Conservation (phyloP, 257 asterid species). For the Anisodus tanguticus region DNA sequence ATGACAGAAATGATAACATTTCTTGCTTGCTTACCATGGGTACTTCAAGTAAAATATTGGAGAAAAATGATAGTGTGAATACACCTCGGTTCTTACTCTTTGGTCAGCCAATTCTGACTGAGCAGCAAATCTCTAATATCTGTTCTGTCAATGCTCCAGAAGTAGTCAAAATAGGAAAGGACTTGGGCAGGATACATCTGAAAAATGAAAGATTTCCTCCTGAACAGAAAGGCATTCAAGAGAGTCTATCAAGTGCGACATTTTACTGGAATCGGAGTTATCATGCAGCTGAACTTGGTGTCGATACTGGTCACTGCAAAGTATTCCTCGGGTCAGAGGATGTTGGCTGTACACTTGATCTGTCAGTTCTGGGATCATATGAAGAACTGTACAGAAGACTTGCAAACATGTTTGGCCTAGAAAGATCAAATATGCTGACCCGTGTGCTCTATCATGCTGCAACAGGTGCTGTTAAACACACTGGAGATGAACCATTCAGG, state of each 20-base stretch:
- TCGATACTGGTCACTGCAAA: constrained; percentile 80
- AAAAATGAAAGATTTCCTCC: constrained; percentile 36
- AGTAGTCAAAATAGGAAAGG: constrained; percentile 10
- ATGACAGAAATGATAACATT: constrained; percentile 53
- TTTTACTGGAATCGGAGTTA: constrained; percentile 48
- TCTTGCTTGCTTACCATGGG: constrained; percentile 86
- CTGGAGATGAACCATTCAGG: constrained; percentile 87
- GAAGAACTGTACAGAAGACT: constrained; percentile 75
- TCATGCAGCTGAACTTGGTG: constrained; percentile 55
- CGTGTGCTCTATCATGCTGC: constrained; percentile 66
- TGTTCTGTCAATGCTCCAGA: constrained; percentile 42
- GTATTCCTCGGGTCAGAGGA: constrained; percentile 90
- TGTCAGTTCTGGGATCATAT: constrained; percentile 74
- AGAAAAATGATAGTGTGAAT: constrained; percentile 44
- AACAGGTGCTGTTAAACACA: constrained; percentile 63
- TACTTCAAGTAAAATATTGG: constrained; percentile 50
- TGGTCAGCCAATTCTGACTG: constrained; percentile 96
- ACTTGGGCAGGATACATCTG: background rate
- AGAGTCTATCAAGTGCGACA: constrained; percentile 42
- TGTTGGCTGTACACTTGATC: constrained; percentile 79
- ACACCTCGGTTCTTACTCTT: constrained; percentile 78
- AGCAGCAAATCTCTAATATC: constrained; percentile 78
- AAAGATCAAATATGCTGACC: constrained; percentile 59
- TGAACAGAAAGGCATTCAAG: constrained; percentile 45
- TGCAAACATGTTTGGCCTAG: constrained; percentile 71